Evolutionary conservation across 495 filamentous ascomycete species (phyloP).

Genomic region (Aspergillus diversus): DNA sequence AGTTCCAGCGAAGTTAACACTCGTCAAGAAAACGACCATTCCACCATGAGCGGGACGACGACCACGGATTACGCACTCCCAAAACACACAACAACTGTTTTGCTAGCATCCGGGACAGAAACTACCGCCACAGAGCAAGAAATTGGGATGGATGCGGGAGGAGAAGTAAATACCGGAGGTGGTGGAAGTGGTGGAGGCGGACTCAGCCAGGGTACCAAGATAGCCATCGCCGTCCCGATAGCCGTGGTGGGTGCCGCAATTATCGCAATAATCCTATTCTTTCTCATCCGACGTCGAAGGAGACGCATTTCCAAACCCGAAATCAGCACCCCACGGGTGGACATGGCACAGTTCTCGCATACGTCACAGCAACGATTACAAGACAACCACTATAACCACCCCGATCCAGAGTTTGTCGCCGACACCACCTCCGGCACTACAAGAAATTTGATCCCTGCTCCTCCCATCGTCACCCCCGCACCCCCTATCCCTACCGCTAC

Average conservation of each 20-base stretch:
- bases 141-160: background rate
- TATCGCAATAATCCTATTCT: slow-evolving; percentile 32
- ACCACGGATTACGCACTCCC: background rate
- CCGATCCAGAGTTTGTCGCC: background rate
- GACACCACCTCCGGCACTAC: background rate
- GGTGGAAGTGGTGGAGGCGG: slow-evolving; percentile 11
- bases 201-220: slow-evolving; percentile 31
- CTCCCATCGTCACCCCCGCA: background rate
- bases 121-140: background rate
- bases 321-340: slow-evolving; percentile 22
- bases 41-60: too few species aligned
- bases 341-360: slow-evolving; percentile 5
- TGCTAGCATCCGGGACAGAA: too few species aligned
- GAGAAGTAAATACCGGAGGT: too few species aligned
- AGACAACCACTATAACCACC: background rate
- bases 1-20: too few species aligned
- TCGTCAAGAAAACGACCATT: too few species aligned
- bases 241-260: slow-evolving; percentile 35
- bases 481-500: slow-evolving; percentile 1
- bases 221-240: slow-evolving; percentile 45
- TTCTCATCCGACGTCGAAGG: slow-evolving; percentile 30
- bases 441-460: background rate
- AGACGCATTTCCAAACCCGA: slow-evolving; percentile 22
- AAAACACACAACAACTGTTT: background rate
- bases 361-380: slow-evolving; percentile 7